phyloP scores from a whole-genome alignment of 805 yeast species.

The Torulaspora indica region DNA sequence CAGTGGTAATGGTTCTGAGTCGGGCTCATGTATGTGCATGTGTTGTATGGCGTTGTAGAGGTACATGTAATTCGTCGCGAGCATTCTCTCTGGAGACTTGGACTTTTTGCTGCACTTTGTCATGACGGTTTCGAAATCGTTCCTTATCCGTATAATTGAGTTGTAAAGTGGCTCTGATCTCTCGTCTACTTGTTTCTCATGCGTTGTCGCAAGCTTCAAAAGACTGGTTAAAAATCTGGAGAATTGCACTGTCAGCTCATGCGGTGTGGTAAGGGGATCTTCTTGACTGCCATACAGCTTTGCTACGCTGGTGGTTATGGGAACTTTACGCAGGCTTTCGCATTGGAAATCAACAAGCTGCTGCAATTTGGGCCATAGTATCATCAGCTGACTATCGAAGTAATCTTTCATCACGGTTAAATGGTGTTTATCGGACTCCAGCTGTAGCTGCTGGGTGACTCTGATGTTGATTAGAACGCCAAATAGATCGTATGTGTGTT shows the following conservation, averaged over 20 bases:
- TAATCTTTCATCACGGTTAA: constrained; percentile 67
- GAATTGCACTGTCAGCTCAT: constrained; percentile 72
- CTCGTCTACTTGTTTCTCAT: constrained; percentile 30
- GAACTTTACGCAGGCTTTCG: constrained; percentile 56
- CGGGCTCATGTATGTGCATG: constrained; percentile 13
- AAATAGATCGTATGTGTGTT: constrained; percentile 58
- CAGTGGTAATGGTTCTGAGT: constrained; percentile 17
- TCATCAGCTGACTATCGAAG: constrained; percentile 57
- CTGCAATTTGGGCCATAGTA: constrained; percentile 86
- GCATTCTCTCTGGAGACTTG: constrained; percentile 59
- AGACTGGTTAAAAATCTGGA: constrained; percentile 68
- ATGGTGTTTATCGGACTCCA: constrained; percentile 61
- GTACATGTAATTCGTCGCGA: constrained; percentile 50
- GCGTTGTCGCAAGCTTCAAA: constrained; percentile 48
- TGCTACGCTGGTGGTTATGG: constrained; percentile 31
- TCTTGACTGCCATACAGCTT: constrained; percentile 31
- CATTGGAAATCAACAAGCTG: constrained; percentile 72
- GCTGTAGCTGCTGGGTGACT: constrained; percentile 58
- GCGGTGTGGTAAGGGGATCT: constrained; percentile 41
- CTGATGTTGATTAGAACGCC: constrained; percentile 76
- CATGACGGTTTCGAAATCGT: constrained; percentile 73
- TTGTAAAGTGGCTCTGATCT: constrained; percentile 66
- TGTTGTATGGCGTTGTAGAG: constrained; percentile 31
- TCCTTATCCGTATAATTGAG: constrained; percentile 63
- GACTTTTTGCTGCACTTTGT: constrained; percentile 60